Evolutionary conservation across 208 protist species (phyloP), one percentile per base, ranked within the genome.

Genomic region (Acanthamoeba rhysodes): DNA sequence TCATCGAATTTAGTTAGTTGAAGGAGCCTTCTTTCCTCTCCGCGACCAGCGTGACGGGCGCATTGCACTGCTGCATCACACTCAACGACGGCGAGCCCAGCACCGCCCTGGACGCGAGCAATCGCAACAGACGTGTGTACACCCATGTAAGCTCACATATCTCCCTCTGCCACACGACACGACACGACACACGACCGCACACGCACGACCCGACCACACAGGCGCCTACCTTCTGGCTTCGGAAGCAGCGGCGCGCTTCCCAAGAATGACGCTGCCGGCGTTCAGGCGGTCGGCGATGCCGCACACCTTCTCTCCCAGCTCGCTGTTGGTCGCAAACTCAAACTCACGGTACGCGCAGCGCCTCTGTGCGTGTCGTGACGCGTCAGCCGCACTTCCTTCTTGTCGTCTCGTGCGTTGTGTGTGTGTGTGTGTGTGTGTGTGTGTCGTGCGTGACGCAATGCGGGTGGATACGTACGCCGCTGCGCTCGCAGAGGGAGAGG

Each of bases 61-160:
- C 78, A 8, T 85, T 59, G 78, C 78, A 85, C 9, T 59, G 45
- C 48, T 85, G 78, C 78, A 85, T 53, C 2, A 85, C 78, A 27
- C 78, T 85, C 78, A 85, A 9, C 48, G 78, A 85, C 34, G 78
- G 78, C 24, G 78, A 85, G 41, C 78, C 78, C 24, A 85, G 45
- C 9, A 85, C 18, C 6, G 78, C 78, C 48, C 78, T 85, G 37
- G 64, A 7, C 45, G 45, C 45, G 45, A 48, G 45, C 45, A 48
- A 48, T 48, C 7, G 45, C 68, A 76, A 7, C 14, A n/a, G 14
- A n/a, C n/a, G 12, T 34, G 68, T 32, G 27, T 76, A 76, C 68
- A 76, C 29, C 4, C 29, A 76, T 45, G 68, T 16, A 14, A 16
- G 14, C 14, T 3, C 4, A 24, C 57, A 76, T 76, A n/a, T 16